phyloP scores from a whole-genome alignment of 257 asterid species.

The Lycium barbarum region DNA sequence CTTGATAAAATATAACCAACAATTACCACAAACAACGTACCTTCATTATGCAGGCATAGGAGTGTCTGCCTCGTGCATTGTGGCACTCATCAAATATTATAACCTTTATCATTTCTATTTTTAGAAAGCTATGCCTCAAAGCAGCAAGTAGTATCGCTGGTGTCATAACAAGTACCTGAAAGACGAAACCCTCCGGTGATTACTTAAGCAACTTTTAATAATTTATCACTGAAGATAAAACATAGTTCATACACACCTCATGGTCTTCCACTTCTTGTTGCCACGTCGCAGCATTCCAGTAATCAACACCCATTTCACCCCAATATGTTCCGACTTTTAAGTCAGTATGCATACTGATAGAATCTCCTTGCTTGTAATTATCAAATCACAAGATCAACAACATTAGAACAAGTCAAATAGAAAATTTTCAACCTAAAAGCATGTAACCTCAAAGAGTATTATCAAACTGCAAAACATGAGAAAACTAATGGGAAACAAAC shows the following conservation, averaged over 20 bases:
- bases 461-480: not conserved
- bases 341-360: slow-evolving; percentile 60
- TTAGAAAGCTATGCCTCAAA: slow-evolving; percentile 65
- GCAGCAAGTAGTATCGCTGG: slow-evolving; percentile 78
- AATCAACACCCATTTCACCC: slow-evolving; percentile 84
- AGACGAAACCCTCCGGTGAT: slow-evolving; percentile 28
- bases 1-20: not conserved
- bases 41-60: slow-evolving; percentile 79
- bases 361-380: slow-evolving; percentile 67
- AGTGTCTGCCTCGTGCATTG: slow-evolving; percentile 72
- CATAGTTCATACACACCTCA: slow-evolving; percentile 61
- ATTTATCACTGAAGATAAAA: not conserved
- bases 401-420: not conserved
- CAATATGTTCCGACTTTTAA: slow-evolving; percentile 73
- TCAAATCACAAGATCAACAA: not conserved
- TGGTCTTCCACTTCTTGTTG: slow-evolving; percentile 42
- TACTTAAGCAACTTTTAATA: not conserved
- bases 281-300: slow-evolving; percentile 76
- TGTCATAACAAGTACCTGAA: slow-evolving; percentile 95
- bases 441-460: not conserved
- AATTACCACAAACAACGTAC: slow-evolving; percentile 43
- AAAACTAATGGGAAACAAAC: not conserved
- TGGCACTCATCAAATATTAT: slow-evolving; percentile 90
- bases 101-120: slow-evolving; percentile 65
- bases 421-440: not conserved